Evolutionary conservation across 352 stramenopile genomes (phyloP), one percentile per base, ranked within the genome.

Genomic region (Elongisporangium undulatum): DNA sequence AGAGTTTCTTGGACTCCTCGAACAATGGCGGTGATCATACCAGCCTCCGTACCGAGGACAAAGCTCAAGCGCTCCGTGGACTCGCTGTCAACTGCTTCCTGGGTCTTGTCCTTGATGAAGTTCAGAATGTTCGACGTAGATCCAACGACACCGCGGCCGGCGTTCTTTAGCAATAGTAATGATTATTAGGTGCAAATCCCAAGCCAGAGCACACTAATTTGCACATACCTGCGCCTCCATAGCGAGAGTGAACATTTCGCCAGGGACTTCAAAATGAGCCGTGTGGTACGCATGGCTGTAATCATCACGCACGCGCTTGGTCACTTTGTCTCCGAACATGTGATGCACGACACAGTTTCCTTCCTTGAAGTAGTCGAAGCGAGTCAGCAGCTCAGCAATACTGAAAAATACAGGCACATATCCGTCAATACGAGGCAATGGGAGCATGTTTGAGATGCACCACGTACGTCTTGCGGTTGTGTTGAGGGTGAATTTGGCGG

Each of bases 1-100:
- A 93, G 56, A 8, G 79, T 91, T 20, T 90, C 71, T 62, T 98
- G 92, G 9, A 99, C 95, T 17, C 83, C 90, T 29, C 90, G 85
- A 26, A 99, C 95, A 58, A 99, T 98, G 45, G 94, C 96, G n/a
- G 95, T 99, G 51, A 99, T 97, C 96, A 99, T 99, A 12, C 96
- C 96, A 0, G 94, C 94, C 61, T 99, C 96, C 20, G 96, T 99
- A 51, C 96, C 96, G 8, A 99, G 78, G 55, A 99, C 94, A 65
- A 99, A 98, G 58, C 88, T 87, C 2, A 99, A 78, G 19, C 74
- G 79, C 67, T 96, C 83, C 41, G 68, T 73, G 24, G 71, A 82
- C 22, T 82, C 64, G 6, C 77, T 77, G 52, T 84, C 68, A 7
- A 93, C 69, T 12, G 89, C 90, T 41, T 97, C 85, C 53, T 79